A percentile compares a stretch with the other conserved stretches of the same genome.
Evolutionary conservation across 768 basidiomycete genomes (phyloP).

Genomic region (Podaxis pistillaris): DNA sequence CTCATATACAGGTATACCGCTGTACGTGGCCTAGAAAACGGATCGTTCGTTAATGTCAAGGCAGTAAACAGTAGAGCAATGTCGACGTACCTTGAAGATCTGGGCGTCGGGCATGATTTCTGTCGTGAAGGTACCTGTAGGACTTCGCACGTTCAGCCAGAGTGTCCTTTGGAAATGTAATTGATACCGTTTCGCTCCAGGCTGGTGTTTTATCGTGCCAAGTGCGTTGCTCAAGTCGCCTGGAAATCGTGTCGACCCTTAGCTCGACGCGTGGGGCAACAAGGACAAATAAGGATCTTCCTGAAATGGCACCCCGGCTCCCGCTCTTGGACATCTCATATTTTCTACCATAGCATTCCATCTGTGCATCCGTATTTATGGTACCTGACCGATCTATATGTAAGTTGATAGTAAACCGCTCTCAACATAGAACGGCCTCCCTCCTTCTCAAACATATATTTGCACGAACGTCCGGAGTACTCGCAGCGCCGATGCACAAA

Average conservation of each 20-base stretch:
- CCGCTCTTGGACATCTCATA: background rate
- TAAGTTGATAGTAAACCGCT: background rate
- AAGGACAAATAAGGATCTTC: constrained; percentile 28
- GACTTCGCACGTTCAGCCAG: background rate
- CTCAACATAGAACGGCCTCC: background rate
- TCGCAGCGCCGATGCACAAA: background rate
- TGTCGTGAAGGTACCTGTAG: background rate
- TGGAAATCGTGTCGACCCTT: constrained; percentile 26
- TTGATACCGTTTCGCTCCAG: constrained; percentile 6
- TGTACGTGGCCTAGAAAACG: constrained; percentile 75
- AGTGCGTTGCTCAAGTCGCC: constrained; percentile 11
- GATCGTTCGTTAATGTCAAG: constrained; percentile 24
- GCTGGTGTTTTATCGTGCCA: constrained; percentile 19
- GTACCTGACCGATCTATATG: too few relatives aligned
- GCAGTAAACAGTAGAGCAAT: constrained; percentile 15
- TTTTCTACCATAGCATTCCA: background rate
- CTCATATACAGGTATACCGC: constrained; percentile 90
- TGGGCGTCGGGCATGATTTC: constrained; percentile 72
- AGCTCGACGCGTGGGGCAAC: constrained; percentile 41
- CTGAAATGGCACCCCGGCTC: background rate
- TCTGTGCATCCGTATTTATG: too few relatives aligned
- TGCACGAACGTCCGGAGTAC: background rate
- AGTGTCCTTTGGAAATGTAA: background rate
- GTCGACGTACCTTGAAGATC: constrained; percentile 75
- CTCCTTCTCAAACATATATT: background rate